Base-by-base conservation (phyloP, 1,139 yeast species). In the Suhomyces panamericanus region DNA sequence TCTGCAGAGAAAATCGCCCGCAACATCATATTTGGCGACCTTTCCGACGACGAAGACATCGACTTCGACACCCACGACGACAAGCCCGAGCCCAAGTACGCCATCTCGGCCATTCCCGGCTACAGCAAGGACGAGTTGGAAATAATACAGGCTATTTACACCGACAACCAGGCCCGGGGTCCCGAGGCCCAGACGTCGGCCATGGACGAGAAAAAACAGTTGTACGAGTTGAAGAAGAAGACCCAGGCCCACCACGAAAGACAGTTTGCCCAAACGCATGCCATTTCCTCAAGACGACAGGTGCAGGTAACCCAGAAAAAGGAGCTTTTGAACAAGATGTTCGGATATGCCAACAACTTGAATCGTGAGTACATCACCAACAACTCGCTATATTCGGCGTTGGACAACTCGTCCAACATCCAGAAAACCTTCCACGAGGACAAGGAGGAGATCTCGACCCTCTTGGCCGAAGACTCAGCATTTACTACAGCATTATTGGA, bases 351-450 rank as follows among this genome's bases (percentile, higher is more conserved):
- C 44, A 74, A 73, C 50, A 64, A 61, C 32, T 53, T 73, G 38
- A 74, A 73, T 54, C 68, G 62, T 33, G 76, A 72, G 37, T 67
- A 68, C 49, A 64, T 71, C 48, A 73, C 78, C 42, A 73, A 73
- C 52, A 73, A 73, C 53, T 60, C 75, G 6, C 57, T 69, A 8
- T 70, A 70, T 54, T 67, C 75, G 3, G 62, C 76, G 2, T 45
- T 67, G 24, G 77, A 72, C 44, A 70, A 66, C 51, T 58, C 64
- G 10, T 60, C 69, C 49, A 71, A 64, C 49, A 62, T 67, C 6
- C 73, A 70, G 45, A 70, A 67, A 53, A 65, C 73, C 12, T 70
- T 69, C 41, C 71, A 67, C 47, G 77, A 72, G 51, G 78, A 74
- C 49, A 67, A 68, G 44, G 74, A 68, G 38, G 78, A 74, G 49